These are phyloP conservation scores for Dactylonectria estremocensis DNA, from an alignment of 2,329 filamentous ascomycete genomes.

Conservation along the genomic window DNA sequence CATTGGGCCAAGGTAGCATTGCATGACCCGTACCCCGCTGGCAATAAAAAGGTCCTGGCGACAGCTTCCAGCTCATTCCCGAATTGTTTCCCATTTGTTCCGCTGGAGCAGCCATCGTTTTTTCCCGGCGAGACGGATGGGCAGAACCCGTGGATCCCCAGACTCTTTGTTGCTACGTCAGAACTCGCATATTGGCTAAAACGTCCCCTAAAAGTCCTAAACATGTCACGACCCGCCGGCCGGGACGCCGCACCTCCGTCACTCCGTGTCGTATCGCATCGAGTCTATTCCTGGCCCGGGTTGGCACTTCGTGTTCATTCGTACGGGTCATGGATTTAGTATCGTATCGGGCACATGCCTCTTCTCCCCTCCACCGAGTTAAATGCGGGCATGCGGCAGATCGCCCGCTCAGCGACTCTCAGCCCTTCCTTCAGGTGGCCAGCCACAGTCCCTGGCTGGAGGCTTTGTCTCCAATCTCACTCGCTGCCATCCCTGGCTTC, in stretches of 20 bases:
- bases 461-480: background rate
- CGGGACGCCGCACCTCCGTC: slow-evolving; percentile 17
- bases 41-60: background rate
- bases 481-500: background rate
- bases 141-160: slow-evolving; percentile 19
- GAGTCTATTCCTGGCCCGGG: slow-evolving; percentile 19
- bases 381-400: background rate
- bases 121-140: slow-evolving; percentile 7
- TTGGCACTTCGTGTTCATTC: slow-evolving; percentile 18
- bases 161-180: slow-evolving; percentile 7
- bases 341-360: background rate
- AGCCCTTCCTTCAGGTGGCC: background rate
- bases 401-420: background rate
- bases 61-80: background rate
- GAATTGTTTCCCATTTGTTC: slow-evolving; percentile 11
- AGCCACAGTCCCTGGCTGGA: background rate
- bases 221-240: slow-evolving; percentile 19
- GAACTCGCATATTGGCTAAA: slow-evolving; percentile 3
- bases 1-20: background rate
- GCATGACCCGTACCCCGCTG: background rate
- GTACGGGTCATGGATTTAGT: slow-evolving; percentile 24
- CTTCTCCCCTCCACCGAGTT: background rate
- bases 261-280: slow-evolving; percentile 21
- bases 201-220: slow-evolving; percentile 1
- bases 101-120: slow-evolving; percentile 1